Base-by-base conservation (phyloP, 768 basidiomycete species). In the Lactarius hatsudake region DNA sequence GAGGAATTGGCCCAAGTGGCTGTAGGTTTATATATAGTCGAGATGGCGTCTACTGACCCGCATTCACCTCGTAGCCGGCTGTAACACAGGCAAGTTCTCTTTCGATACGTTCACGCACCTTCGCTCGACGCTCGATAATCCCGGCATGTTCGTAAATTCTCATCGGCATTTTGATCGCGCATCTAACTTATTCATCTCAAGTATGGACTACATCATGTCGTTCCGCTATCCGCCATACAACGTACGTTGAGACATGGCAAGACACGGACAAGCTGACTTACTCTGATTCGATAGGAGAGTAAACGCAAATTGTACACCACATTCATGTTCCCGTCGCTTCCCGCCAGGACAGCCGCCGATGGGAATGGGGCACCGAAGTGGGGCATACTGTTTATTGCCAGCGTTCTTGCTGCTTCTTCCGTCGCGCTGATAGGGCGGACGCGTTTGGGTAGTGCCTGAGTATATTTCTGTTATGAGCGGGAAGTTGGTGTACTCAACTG, bases 21-120 rank as follows among this genome's bases (percentile, higher is more conserved):
- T 83, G 91, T 91, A 74, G 70, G 88, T 74, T 13, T 53, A 6
- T 23, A 23, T 53, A 12, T 20, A 18, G 38, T 9, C 3, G 30
- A 23, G 20, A 45, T 71, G 20, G 34, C 63, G n/a, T 54, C 30
- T 61, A 43, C 48, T 55, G 58, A 59, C 58, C 23, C 26, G 3
- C 45, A 53, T 15, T 38, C 23, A 34, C 23, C 26, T 65, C n/a
- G n/a, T 43, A 89, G 91, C 80, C 65, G 87, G 93, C 15, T 79
- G 82, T 63, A 86, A 90, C 72, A 86, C 87, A 4, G 89, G 92
- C 42, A 92, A 92, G 73, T 89, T 79, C 72, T 78, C 81, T 5
- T 94, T 94, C 70, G 89, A 92, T 67, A 79, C 83, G 73, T 94
- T 95, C 77, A 92, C 91, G 0, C 91, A 94, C 73, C 70, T 84